Evolutionary conservation across 2,329 filamentous ascomycete species (phyloP).

Genomic region (Venturia oleaginea): DNA sequence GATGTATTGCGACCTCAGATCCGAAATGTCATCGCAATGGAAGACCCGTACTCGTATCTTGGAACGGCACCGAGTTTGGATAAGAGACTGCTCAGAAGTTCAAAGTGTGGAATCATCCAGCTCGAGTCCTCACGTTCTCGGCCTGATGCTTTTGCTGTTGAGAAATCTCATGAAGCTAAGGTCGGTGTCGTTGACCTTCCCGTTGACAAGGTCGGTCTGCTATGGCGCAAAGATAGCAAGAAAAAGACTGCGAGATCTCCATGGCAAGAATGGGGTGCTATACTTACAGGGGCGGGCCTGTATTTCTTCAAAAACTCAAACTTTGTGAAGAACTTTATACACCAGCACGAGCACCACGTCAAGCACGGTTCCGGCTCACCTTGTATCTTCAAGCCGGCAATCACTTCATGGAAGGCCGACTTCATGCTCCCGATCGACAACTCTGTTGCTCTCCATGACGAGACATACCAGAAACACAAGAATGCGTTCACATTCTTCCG

Average conservation of each 20-base stretch:
- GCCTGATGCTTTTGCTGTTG: slow-evolving; percentile 85
- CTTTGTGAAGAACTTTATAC: slow-evolving; percentile 86
- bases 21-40: slow-evolving; percentile 84
- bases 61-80: slow-evolving; percentile 70
- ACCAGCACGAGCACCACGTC: slow-evolving; percentile 75
- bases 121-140: slow-evolving; percentile 90
- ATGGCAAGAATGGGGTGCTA: slow-evolving; percentile 98
- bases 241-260: slow-evolving; percentile 91
- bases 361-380: slow-evolving; percentile 67
- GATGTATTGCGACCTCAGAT: slow-evolving; percentile 75
- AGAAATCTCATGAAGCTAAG: slow-evolving; percentile 77
- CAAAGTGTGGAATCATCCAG: slow-evolving; percentile 83
- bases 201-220: slow-evolving; percentile 85
- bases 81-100: slow-evolving; percentile 57
- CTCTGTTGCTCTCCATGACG: slow-evolving; percentile 79
- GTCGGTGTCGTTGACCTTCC: slow-evolving; percentile 96
- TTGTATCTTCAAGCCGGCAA: slow-evolving; percentile 80
- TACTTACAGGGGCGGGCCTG: slow-evolving; percentile 90
- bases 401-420: slow-evolving; percentile 90
- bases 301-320: slow-evolving; percentile 92
- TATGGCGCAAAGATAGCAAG: slow-evolving; percentile 92
- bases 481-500: slow-evolving; percentile 87
- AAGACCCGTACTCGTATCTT: slow-evolving; percentile 84
- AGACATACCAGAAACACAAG: slow-evolving; percentile 88
- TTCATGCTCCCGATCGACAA: slow-evolving; percentile 88